These are phyloP conservation scores for Plenodomus biglobosus DNA, from an alignment of 2,329 filamentous ascomycete species.

Conservation along the genomic window DNA sequence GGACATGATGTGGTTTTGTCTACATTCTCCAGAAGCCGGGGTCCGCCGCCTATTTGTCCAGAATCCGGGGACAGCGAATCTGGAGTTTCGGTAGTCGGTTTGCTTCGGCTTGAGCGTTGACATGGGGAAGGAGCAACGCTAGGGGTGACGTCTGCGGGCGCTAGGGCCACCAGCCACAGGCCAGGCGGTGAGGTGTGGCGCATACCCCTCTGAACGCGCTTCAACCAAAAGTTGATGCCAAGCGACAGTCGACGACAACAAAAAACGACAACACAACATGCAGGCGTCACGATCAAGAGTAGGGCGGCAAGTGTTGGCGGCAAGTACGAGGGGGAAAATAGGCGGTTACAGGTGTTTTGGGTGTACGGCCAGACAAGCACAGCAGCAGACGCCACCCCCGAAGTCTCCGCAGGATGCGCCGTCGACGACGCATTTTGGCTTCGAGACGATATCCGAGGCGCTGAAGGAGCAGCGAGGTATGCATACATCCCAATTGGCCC, in stretches of 20 bases:
- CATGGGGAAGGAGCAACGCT: slow-evolving; percentile 6
- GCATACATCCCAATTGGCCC: neutral
- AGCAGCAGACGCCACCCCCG: slow-evolving; percentile 43
- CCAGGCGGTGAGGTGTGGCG: slow-evolving; percentile 14
- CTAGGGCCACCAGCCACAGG: slow-evolving; percentile 7
- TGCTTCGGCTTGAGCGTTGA: slow-evolving; percentile 29
- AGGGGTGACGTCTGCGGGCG: neutral
- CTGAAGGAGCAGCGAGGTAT: slow-evolving; percentile 71
- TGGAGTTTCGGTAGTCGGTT: slow-evolving; percentile 23
- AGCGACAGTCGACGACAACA: slow-evolving; percentile 19
- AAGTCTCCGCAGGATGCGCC: slow-evolving; percentile 46
- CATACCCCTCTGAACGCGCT: slow-evolving; percentile 29
- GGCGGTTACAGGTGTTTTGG: slow-evolving; percentile 54
- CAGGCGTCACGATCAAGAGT: slow-evolving; percentile 30
- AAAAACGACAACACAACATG: slow-evolving; percentile 21
- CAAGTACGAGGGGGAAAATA: slow-evolving; percentile 11
- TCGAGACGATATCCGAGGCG: slow-evolving; percentile 77
- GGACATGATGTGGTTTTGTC: slow-evolving; percentile 33
- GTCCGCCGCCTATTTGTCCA: slow-evolving; percentile 21
- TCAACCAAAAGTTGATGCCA: slow-evolving; percentile 31
- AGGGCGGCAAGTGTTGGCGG: slow-evolving; percentile 37
- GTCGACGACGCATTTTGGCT: slow-evolving; percentile 85
- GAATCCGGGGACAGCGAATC: slow-evolving; percentile 28
- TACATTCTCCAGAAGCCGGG: slow-evolving; percentile 20
- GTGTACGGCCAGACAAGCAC: slow-evolving; percentile 47